Evolutionary conservation across 208 protist genomes (phyloP), one percentile per base, ranked within the genome.

Genomic region (Trypanosoma avium): DNA sequence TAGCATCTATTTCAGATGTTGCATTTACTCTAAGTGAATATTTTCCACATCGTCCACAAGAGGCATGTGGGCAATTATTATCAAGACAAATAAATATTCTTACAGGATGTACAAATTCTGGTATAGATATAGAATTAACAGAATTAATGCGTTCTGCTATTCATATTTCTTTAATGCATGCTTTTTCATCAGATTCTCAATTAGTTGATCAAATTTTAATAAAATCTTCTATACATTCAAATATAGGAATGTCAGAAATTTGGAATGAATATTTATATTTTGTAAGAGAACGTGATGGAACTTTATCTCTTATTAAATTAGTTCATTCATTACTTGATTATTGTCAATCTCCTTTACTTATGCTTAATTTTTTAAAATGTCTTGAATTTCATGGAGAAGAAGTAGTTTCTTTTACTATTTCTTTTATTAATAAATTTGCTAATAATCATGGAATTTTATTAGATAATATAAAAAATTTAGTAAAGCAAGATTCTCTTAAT

Each of bases 1-100:
- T 94, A 42, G 81, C 80, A 0, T 73, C 82, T 13, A 70, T 94
- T 13, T 90, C 82, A 4, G 88, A 94, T 36, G 61, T 79, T 27
- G 17, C 76, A 3, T 76, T 88, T 30, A 59, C 64, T 46, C 58
- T 88, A 21, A 63, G 70, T 40, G 66, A 64, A 17, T 27, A 67
- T 8, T 67, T 73, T 10, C 66, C 67, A 1, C 27, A 40, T n/a
- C 50, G 67, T 43, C 65, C 79, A 3, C 33, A 70, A 9, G 75
- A 84, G 17, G 59, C 43, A 32, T 75, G 76, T 50, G 60, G 50
- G 0, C 65, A 76, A 22, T 26, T 69, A 0, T 45, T 94, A 0
- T 75, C 81, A 60, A 58, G 63, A n/a, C 72, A 80, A 3, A 27
- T 88, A 10, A 57, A 54, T 52, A 40, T 90, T 7, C 21, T 86